phyloP scores from a whole-genome alignment of 2,329 filamentous ascomycete species.

The Beauveria bassiana region DNA sequence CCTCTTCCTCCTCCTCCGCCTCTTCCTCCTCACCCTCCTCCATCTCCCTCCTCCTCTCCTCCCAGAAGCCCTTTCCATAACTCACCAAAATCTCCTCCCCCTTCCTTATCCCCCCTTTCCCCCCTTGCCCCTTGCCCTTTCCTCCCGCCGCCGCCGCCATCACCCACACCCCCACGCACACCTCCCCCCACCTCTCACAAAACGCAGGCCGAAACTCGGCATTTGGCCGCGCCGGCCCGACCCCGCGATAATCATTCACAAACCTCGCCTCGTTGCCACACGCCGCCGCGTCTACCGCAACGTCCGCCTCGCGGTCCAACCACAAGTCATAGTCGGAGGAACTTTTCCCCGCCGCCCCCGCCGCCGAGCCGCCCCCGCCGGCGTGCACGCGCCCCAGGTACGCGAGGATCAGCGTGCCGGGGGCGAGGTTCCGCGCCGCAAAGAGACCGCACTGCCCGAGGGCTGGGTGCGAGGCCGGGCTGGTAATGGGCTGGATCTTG shows the following conservation, averaged over 20 bases:
- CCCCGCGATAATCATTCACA: conserved; percentile 59
- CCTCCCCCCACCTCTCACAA: conserved; percentile 43
- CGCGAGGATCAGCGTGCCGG: conserved; percentile 50
- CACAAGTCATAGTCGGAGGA: conserved; percentile 54
- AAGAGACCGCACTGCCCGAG: conserved; percentile 53
- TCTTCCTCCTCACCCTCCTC: neutral
- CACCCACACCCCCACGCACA: conserved; percentile 52
- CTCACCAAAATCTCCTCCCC: conserved; percentile 59
- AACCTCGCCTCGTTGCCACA: conserved; percentile 58
- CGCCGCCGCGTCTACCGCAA: conserved; percentile 52
- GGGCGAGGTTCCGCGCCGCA: conserved; percentile 43
- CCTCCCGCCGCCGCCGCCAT: neutral
- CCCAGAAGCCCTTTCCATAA: conserved; percentile 62
- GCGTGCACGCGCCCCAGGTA: conserved; percentile 55
- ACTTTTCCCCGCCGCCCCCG: conserved; percentile 19
- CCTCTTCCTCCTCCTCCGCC: no score
- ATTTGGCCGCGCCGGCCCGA: conserved; percentile 42
- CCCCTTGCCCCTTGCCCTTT: conserved; percentile 19
- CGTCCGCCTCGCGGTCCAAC: conserved; percentile 47
- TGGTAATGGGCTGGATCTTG: conserved; percentile 44
- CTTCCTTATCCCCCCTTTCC: conserved; percentile 38
- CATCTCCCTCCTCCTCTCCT: conserved; percentile 31
- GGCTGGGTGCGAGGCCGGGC: conserved; percentile 46
- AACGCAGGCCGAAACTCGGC: conserved; percentile 53
- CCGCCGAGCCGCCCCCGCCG: conserved; percentile 23